Evolutionary conservation across 805 yeast genomes (phyloP).

Genomic region (Metschnikowia cerradonensis): DNA sequence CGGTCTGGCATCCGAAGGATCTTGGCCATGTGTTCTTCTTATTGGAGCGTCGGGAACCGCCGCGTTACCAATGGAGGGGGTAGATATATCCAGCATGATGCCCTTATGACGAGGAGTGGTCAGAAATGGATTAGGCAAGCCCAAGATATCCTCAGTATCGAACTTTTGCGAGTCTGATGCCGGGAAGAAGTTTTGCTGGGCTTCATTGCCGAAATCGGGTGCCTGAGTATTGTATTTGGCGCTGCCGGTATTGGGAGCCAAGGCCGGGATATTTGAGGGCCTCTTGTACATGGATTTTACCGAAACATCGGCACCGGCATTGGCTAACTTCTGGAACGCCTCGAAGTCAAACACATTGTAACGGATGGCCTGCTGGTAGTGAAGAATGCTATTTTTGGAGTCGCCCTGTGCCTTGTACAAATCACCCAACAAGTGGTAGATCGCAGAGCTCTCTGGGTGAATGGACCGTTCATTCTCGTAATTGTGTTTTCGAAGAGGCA

Average conservation of each 20-base stretch:
- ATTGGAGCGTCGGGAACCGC: conserved; percentile 37
- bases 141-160: conserved; percentile 6
- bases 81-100: conserved; percentile 12
- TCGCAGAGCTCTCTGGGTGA: conserved; percentile 66
- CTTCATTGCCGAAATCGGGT: background rate
- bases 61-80: conserved; percentile 20
- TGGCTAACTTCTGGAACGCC: conserved; percentile 72
- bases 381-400: conserved; percentile 57
- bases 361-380: conserved; percentile 65
- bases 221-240: conserved; percentile 1
- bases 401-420: conserved; percentile 59
- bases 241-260: background rate
- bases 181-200: conserved; percentile 2
- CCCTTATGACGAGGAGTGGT: conserved; percentile 28
- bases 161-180: conserved; percentile 4
- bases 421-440: conserved; percentile 67
- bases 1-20: conserved; percentile 5
- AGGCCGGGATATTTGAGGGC: conserved; percentile 4
- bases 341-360: conserved; percentile 83
- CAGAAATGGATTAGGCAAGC: conserved; percentile 22
- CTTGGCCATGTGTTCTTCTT: conserved; percentile 19
- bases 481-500: conserved; percentile 21
- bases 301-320: conserved; percentile 65
- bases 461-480: conserved; percentile 39
- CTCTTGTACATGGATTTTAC: conserved; percentile 50